A percentile compares a stretch with the other conserved stretches of the same genome.
Conservation (phyloP, 2,329 filamentous ascomycete genomes). For the Pyrenochaeta sp. region DNA sequence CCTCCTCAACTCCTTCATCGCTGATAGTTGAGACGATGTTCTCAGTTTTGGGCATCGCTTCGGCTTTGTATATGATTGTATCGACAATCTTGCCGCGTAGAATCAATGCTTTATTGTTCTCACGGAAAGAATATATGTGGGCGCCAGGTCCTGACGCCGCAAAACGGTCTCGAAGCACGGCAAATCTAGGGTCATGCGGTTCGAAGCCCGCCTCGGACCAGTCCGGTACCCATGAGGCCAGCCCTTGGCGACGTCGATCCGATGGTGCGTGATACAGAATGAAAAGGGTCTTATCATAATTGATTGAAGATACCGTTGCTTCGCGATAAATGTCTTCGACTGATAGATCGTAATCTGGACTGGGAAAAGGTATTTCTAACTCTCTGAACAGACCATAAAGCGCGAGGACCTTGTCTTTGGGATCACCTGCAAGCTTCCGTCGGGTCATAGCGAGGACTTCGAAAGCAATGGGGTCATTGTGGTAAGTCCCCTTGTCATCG, state of each 20-base stretch:
- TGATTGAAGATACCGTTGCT: slow-evolving; percentile 1
- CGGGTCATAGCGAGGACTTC: slow-evolving; percentile 3
- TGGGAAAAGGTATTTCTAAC: slow-evolving; percentile 4
- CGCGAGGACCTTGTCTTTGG: slow-evolving; percentile 11
- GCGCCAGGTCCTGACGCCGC: background rate
- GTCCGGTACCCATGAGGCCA: slow-evolving; percentile 12
- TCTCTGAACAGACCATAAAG: slow-evolving; percentile 6
- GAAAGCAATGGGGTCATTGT: slow-evolving; percentile 2
- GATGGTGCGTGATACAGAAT: slow-evolving; percentile 7
- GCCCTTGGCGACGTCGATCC: background rate
- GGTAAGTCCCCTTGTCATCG: background rate
- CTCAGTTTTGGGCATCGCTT: background rate
- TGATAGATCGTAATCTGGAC: slow-evolving; percentile 5
- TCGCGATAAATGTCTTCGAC: slow-evolving; percentile 9
- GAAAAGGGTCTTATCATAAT: slow-evolving; percentile 7
- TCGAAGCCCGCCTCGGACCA: slow-evolving; percentile 5
- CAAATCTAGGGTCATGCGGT: background rate
- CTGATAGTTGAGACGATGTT: background rate
- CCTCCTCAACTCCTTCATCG: background rate
- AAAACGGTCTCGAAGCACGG: slow-evolving; percentile 1
- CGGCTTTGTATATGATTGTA: background rate
- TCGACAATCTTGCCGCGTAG: slow-evolving; percentile 5
- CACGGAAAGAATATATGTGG: background rate
- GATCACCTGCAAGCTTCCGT: slow-evolving; percentile 4
- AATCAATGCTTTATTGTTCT: background rate